Conservation (phyloP, 2,329 filamentous ascomycete genomes). For the Alternaria burnsii region DNA sequence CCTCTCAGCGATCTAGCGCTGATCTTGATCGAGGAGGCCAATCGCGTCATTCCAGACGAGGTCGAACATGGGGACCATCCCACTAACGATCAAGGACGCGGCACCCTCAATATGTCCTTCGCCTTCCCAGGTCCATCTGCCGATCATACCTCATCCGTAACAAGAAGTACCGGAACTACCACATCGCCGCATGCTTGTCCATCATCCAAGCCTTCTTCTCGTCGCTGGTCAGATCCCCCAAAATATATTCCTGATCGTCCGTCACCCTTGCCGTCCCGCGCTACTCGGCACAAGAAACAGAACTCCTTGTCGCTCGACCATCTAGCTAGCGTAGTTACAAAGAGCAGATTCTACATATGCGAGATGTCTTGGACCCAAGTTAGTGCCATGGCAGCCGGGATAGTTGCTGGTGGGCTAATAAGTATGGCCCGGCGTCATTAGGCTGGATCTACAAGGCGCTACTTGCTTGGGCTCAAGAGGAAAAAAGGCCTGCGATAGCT, state of each 20-base stretch:
- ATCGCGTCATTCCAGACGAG: background rate
- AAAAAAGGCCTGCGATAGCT: background rate
- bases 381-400: background rate
- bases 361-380: constrained; percentile 2
- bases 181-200: background rate
- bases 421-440: background rate
- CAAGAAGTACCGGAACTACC: background rate
- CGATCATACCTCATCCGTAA: background rate
- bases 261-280: background rate
- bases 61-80: background rate
- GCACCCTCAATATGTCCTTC: constrained; percentile 1
- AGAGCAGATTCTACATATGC: background rate
- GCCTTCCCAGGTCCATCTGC: background rate
- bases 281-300: background rate
- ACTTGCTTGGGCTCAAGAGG: background rate
- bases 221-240: background rate
- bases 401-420: background rate
- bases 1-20: background rate
- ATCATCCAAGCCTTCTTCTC: background rate
- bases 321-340: constrained; percentile 2
- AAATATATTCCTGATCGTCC: background rate
- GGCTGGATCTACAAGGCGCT: background rate
- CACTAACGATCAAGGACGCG: background rate
- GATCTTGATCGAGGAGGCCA: background rate
- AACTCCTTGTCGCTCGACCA: background rate